phyloP scores from a whole-genome alignment of 2,329 filamentous ascomycete species.

The Hypoxylon sp. region DNA sequence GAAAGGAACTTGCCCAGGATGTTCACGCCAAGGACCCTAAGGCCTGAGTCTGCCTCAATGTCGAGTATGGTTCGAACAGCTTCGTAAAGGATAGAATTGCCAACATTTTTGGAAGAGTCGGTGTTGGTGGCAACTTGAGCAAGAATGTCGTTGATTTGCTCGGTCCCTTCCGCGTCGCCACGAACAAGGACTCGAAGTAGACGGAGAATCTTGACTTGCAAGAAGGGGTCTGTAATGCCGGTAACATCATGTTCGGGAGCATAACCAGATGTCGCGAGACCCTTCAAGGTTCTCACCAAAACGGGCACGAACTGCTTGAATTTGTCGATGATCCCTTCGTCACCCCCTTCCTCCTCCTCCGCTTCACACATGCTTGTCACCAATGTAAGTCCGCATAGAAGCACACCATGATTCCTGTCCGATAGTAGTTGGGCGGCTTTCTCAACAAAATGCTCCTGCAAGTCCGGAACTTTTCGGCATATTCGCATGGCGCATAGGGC shows the following conservation, averaged over 20 bases:
- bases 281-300: constrained; percentile 91
- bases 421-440: constrained; percentile 90
- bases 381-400: constrained; percentile 91
- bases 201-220: constrained; percentile 95
- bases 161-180: constrained; percentile 88
- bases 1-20: constrained; percentile 98
- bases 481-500: constrained; percentile 99
- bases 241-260: constrained; percentile 98
- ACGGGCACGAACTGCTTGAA: constrained; percentile 89
- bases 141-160: constrained; percentile 98
- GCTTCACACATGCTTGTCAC: constrained; percentile 94
- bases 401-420: constrained; percentile 94
- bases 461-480: constrained; percentile 95
- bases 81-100: constrained; percentile 98
- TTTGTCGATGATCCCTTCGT: constrained; percentile 89
- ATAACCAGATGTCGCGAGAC: constrained; percentile 93
- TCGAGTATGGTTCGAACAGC: constrained; percentile 97
- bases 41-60: constrained; percentile 95
- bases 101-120: constrained; percentile 97
- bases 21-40: constrained; percentile 95
- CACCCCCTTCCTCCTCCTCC: constrained; percentile 92
- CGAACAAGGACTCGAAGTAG: constrained; percentile 88
- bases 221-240: constrained; percentile 96
- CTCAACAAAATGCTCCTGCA: constrained; percentile 97
- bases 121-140: constrained; percentile 98